Evolutionary conservation across 192 early-diverging fungal genomes (phyloP).

Genomic region (Funneliformis mosseae): DNA sequence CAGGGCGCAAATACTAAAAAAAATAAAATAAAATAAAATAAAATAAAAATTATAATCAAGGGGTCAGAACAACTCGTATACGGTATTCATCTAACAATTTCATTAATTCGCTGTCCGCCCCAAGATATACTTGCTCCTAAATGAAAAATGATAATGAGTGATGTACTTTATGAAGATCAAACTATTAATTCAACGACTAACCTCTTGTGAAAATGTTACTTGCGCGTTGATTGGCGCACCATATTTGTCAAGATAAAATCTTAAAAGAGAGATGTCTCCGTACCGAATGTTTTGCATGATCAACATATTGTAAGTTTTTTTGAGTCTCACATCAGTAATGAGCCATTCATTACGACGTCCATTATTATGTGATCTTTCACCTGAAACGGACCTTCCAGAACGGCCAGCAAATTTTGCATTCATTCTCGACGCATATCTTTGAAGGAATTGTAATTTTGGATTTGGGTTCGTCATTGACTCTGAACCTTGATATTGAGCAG

Average conservation of each 20-base stretch:
- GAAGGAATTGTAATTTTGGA: slow-evolving; percentile 28
- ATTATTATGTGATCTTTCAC: not conserved
- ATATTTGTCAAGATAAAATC: slow-evolving; percentile 48
- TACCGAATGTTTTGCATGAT: slow-evolving; percentile 49
- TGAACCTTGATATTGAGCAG: not conserved
- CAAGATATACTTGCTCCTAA: slow-evolving; percentile 29
- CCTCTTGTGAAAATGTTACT: slow-evolving; percentile 27
- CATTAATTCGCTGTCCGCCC: slow-evolving; percentile 14
- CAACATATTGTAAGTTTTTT: slow-evolving; percentile 50
- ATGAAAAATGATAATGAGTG: not conserved
- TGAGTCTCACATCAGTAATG: slow-evolving; percentile 41
- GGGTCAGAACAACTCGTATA: slow-evolving; percentile 23
- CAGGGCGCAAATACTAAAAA: too few species aligned
- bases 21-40: not conserved
- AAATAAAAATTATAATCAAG: not conserved
- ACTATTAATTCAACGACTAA: not conserved
- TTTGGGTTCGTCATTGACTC: not conserved
- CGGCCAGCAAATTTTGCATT: slow-evolving; percentile 28
- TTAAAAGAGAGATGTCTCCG: slow-evolving; percentile 44
- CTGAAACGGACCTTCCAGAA: not conserved
- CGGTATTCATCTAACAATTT: slow-evolving; percentile 23
- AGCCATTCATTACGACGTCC: slow-evolving; percentile 43
- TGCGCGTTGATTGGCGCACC: slow-evolving; percentile 36
- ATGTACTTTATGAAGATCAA: not conserved
- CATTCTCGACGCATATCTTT: slow-evolving; percentile 29